phyloP scores from a whole-genome alignment of 2,329 filamentous ascomycete genomes.

The Colletotrichum chrysophilum region DNA sequence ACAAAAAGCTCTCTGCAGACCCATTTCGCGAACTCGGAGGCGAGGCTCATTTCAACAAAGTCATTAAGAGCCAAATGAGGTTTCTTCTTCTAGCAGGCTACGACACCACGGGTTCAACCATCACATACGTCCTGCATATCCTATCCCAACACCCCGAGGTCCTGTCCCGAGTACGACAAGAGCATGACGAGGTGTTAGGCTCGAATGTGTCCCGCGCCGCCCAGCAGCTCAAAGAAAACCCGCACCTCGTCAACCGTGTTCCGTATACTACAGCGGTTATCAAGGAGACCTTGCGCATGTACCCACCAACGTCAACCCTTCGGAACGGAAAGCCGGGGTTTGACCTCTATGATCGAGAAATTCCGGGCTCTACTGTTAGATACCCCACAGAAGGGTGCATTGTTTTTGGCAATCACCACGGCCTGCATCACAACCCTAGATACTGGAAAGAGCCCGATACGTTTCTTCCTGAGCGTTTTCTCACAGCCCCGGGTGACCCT shows the following conservation, averaged over 20 bases:
- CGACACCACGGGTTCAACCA: conserved; percentile 34
- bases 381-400: conserved; percentile 3
- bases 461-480: background rate
- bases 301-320: conserved; percentile 36
- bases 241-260: conserved; percentile 54
- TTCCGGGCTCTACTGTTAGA: background rate
- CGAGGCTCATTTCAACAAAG: background rate
- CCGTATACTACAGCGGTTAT: conserved; percentile 51
- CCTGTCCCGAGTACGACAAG: conserved; percentile 29
- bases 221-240: conserved; percentile 42
- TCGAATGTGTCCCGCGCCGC: conserved; percentile 40
- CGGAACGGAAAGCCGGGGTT: conserved; percentile 20
- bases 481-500: background rate
- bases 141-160: conserved; percentile 24
- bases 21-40: background rate
- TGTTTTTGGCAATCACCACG: background rate
- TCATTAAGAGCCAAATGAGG: conserved; percentile 28
- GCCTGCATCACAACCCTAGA: background rate
- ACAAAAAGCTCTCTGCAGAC: background rate
- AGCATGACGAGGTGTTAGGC: conserved; percentile 49
- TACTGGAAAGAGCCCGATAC: background rate
- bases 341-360: background rate
- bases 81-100: conserved; percentile 37
- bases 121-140: conserved; percentile 28
- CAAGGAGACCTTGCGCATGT: conserved; percentile 40